A percentile compares a stretch with the other conserved stretches of the same genome.
These are phyloP conservation scores for Mallotus nudiflorus DNA, from an alignment of 345 rosid species.

Conservation along the genomic window DNA sequence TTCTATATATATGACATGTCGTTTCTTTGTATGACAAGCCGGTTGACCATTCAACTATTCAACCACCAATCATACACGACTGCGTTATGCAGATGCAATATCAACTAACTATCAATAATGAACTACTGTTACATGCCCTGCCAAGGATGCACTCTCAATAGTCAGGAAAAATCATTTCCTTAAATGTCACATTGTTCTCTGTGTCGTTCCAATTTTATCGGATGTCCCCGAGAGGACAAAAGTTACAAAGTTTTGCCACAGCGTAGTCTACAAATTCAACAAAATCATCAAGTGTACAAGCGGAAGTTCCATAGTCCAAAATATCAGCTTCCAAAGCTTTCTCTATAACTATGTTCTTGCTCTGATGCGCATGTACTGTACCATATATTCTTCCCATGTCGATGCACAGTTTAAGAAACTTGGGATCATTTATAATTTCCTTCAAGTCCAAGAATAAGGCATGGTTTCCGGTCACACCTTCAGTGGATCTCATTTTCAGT, in stretches of 20 bases:
- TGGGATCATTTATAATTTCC: conserved; percentile 46
- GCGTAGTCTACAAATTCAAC: conserved; percentile 48
- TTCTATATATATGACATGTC: too few relatives aligned
- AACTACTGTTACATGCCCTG: too few relatives aligned
- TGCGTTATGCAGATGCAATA: too few relatives aligned
- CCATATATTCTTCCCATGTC: conserved; percentile 49
- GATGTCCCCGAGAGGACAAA: neutral
- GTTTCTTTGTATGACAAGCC: too few relatives aligned
- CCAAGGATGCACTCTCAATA: too few relatives aligned
- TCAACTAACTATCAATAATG: too few relatives aligned
- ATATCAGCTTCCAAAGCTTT: conserved; percentile 30
- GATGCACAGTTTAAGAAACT: conserved; percentile 47
- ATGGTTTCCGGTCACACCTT: conserved; percentile 32
- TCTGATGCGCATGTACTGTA: conserved; percentile 42
- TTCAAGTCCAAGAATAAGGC: conserved; percentile 42
- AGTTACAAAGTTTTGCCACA: conserved; percentile 23
- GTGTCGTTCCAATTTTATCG: too few relatives aligned
- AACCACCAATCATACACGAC: too few relatives aligned
- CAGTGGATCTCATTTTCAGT: conserved; percentile 50
- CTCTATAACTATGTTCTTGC: conserved; percentile 22
- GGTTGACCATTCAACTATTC: too few relatives aligned
- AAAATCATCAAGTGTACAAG: conserved; percentile 55
- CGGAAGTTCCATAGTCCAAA: conserved; percentile 31
- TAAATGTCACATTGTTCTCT: too few relatives aligned
- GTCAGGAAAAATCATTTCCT: too few relatives aligned